Percentiles rank a stretch among this genome's conserved stretches.
Conservation (phyloP, 441 rosid genomes). For the Pelargonium myrrhifolium region DNA sequence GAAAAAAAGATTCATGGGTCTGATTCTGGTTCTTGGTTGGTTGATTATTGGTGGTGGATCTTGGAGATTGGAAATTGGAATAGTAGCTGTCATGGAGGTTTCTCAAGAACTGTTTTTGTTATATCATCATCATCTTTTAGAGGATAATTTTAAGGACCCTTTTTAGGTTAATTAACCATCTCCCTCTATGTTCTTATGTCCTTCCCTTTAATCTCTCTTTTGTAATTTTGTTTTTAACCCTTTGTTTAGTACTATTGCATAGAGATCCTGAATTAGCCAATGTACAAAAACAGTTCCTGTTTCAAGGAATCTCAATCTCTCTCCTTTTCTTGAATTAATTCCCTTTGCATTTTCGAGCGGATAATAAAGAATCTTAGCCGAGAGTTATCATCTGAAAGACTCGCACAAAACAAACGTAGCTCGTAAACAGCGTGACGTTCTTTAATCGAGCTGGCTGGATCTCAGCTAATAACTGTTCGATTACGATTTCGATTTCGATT, state of each 20-base stretch:
- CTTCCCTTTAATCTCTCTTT: background rate
- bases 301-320: background rate
- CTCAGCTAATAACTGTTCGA: too few relatives aligned
- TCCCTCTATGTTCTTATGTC: background rate
- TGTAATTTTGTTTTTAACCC: background rate
- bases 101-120: slow-evolving; percentile 7
- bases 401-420: too few relatives aligned
- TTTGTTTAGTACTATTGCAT: background rate
- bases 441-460: too few relatives aligned
- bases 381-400: too few relatives aligned
- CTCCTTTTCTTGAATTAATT: background rate
- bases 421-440: too few relatives aligned
- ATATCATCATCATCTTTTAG: background rate
- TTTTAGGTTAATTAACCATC: slow-evolving; percentile 13
- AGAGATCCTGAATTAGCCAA: slow-evolving; percentile 14
- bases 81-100: slow-evolving; percentile 4
- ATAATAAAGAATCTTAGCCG: too few relatives aligned
- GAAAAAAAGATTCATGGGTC: background rate
- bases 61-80: too few relatives aligned
- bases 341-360: background rate
- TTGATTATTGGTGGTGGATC: background rate
- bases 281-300: slow-evolving; percentile 21
- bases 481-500: too few relatives aligned
- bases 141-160: background rate
- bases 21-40: background rate